These are phyloP conservation scores for Hyaloperonospora brassicae DNA, from an alignment of 352 stramenopile genomes.

Conservation along the genomic window DNA sequence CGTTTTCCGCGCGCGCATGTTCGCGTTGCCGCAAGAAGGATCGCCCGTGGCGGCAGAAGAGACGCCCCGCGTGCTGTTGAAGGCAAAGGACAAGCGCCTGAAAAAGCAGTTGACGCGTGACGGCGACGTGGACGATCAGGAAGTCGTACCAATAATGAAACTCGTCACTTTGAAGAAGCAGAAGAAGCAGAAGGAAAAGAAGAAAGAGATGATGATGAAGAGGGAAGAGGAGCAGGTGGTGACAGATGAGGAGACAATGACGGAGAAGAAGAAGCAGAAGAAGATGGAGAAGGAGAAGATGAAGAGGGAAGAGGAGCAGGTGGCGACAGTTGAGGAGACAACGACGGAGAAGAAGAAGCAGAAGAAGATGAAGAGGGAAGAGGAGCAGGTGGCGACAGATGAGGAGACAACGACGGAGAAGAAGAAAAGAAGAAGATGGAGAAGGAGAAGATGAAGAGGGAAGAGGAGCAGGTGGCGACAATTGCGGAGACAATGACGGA, in stretches of 20 bases:
- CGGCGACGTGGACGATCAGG: conserved; percentile 15
- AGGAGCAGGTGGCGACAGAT: conserved; percentile 1
- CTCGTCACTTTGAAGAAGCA: conserved; percentile 24
- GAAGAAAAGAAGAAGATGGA: not conserved
- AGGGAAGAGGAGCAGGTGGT: not conserved
- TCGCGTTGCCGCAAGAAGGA: conserved; percentile 31
- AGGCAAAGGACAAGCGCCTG: conserved; percentile 18
- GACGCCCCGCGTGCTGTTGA: conserved; percentile 40
- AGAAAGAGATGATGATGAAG: conserved; percentile 5
- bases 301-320: not conserved
- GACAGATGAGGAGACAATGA: not conserved
- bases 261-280: conserved; percentile 6
- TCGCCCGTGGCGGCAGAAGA: not conserved
- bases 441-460: conserved; percentile 3
- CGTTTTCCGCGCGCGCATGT: conserved; percentile 52
- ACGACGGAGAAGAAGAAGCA: not conserved
- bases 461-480: not conserved
- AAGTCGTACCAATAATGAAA: conserved; percentile 31
- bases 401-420: no score
- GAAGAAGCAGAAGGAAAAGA: conserved; percentile 11
- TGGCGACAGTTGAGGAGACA: not conserved
- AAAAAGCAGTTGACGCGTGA: conserved; percentile 20
- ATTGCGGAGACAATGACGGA: not conserved
- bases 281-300: conserved; percentile 7
- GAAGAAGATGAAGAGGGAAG: conserved; percentile 1